These are phyloP conservation scores for Penicillium angulare DNA, from an alignment of 495 filamentous ascomycete genomes.

Conservation along the genomic window DNA sequence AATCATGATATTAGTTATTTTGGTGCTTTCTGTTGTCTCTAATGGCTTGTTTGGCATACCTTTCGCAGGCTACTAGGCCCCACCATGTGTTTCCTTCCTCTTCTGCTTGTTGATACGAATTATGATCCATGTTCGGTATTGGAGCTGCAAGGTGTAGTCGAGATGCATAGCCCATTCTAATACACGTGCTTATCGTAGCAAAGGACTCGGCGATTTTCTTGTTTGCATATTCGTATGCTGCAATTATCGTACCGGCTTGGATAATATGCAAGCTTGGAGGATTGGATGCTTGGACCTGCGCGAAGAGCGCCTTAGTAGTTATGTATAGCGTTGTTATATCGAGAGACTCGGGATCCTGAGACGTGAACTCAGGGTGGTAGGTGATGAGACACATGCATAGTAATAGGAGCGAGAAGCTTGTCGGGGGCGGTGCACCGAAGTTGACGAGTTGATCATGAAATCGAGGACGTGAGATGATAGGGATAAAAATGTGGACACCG, in stretches of 20 bases:
- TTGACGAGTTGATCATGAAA: slow-evolving; percentile 25
- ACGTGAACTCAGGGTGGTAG: slow-evolving; percentile 5
- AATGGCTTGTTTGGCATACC: no score
- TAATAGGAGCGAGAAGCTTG: slow-evolving; percentile 33
- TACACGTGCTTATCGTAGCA: slow-evolving; percentile 29
- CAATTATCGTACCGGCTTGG: slow-evolving; percentile 35
- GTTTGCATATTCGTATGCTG: slow-evolving; percentile 29
- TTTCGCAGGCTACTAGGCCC: slow-evolving; percentile 16
- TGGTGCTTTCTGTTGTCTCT: no score
- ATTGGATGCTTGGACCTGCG: slow-evolving; percentile 30
- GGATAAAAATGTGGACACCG: slow-evolving; percentile 32
- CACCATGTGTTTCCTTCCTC: slow-evolving; percentile 37
- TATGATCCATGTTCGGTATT: background rate
- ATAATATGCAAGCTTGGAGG: slow-evolving; percentile 29
- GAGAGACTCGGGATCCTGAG: background rate
- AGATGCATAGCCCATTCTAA: slow-evolving; percentile 23
- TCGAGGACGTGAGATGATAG: slow-evolving; percentile 32
- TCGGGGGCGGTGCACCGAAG: slow-evolving; percentile 12
- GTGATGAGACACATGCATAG: slow-evolving; percentile 34
- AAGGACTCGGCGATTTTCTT: slow-evolving; percentile 27
- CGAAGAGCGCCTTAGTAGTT: slow-evolving; percentile 31
- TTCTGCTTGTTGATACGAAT: slow-evolving; percentile 5
- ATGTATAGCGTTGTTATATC: slow-evolving; percentile 31
- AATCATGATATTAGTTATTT: no score
- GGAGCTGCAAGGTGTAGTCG: slow-evolving; percentile 13